Evolutionary conservation across 1,284 basidiomycete genomes (phyloP), one percentile per base, ranked within the genome.

Genomic region (Ganoderma resinaceum): DNA sequence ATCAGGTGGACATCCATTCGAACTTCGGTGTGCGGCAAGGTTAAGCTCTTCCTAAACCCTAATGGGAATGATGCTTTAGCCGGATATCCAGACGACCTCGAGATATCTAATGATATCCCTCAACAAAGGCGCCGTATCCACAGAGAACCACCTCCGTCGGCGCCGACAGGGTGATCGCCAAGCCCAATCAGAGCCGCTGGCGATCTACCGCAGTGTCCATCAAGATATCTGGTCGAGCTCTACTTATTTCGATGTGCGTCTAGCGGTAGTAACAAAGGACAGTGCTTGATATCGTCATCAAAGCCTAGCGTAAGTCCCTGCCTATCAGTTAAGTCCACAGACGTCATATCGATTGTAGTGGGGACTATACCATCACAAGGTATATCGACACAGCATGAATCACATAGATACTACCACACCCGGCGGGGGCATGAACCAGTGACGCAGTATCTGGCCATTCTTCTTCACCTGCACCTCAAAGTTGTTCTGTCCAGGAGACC

Each of bases 351-450:
- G 18, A 31, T 12, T 12, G 5, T 8, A 18, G 52, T 1, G 31
- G 8, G 1, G 52, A 20, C 31, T 29, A 29, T 33, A 55, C 52
- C 18, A 33, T 14, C 4, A 55, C 12, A 37, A 12, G 8, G 35
- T 38, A 59, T 33, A n/a, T 9, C n/a, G 7, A 31, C 26, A 4
- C 20, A 23, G 42, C 14, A 61, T 33, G 35, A 3, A 52, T 38
- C 57, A 65, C 26, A 40, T 18, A 29, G 53, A 23, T 16, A 63
- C 29, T 20, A 60, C 16, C 16, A 40, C 59, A 9, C 67, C 66
- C 4, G 62, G 23, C 1, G 74, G 77, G 2, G 77, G 76, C 66
- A 75, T 73, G 66, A 79, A 79, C 78, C 78, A 79, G 60, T 78
- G 76, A 12, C 59, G 66, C 12, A 74, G 68, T 33, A 69, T 65